Base-by-base conservation (phyloP, 1,284 basidiomycete species). In the Ceratobasidium sp. region DNA sequence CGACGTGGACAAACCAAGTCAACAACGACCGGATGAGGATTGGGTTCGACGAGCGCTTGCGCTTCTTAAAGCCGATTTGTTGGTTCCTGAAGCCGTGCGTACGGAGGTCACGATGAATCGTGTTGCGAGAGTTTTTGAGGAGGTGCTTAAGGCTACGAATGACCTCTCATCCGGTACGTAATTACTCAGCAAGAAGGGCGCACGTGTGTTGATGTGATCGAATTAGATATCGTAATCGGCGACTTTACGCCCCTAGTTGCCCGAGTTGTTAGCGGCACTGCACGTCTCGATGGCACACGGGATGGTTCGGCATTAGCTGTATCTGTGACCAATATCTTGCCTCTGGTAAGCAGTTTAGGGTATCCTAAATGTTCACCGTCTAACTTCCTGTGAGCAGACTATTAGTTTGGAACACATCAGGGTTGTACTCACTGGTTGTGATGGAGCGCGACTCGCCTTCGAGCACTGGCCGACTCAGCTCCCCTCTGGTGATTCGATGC, bases 31-130 rank as follows among this genome's bases (percentile, higher is more conserved):
- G 78, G 91, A 94, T 80, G 85, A 88, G 56, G 93, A 94, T 81
- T 96, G 94, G 94, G 88, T 94, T 26, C 89, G 91, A 79, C 87
- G 91, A 26, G 86, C 92, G 9, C 86, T 95, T 42, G 88, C 91
- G 3, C 94, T 92, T 83, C 85, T 95, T 62, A 91, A 90, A 81
- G 88, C 90, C 3, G 61, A 20, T 92, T 89, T 79, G 88, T 91
- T 38, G 61, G 50, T 61, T n/a, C 57, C 59, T 42, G 69, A 67
- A 66, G 64, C 6, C 71, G 42, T 33, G 42, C 66, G 73, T 12
- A 66, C 42, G 26, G 46, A 28, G 50, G 68, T 50, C 15, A 59
- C 46, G n/a, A 52, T 46, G 38, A 59, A 61, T 62, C 50, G 56
- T 20, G 62, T 94, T 23, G 82, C 85, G 3, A 82, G 83, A 10